These are phyloP conservation scores for Cyclotella baltica DNA, from an alignment of 108 stramenopile genomes.

Conservation along the genomic window DNA sequence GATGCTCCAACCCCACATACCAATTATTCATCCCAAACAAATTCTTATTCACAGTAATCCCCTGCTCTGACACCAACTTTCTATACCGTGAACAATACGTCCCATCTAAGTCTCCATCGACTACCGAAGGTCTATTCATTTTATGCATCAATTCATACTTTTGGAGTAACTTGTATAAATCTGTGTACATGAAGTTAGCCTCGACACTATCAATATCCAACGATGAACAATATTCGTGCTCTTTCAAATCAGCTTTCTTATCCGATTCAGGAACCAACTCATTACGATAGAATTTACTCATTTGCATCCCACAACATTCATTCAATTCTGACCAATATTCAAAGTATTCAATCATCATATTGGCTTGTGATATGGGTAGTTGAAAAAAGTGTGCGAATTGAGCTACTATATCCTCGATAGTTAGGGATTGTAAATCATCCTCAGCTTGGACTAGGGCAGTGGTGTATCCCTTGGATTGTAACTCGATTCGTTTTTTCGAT, in stretches of 20 bases:
- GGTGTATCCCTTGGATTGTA: background rate
- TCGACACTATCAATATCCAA: background rate
- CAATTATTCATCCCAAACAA: too few relatives aligned
- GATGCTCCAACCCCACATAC: too few relatives aligned
- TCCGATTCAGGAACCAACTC: slow-evolving; percentile 3
- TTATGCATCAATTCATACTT: background rate
- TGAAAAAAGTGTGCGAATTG: background rate
- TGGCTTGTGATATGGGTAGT: background rate
- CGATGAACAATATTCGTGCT: background rate
- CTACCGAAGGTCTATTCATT: slow-evolving; percentile 15
- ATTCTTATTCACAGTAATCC: too few relatives aligned
- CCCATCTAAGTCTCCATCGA: slow-evolving; percentile 13
- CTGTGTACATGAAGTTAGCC: background rate
- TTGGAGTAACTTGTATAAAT: slow-evolving; percentile 11
- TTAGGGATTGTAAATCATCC: too few relatives aligned
- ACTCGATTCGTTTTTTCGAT: background rate
- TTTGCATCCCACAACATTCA: slow-evolving; percentile 18
- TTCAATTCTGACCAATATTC: slow-evolving; percentile 4
- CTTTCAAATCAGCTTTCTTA: background rate
- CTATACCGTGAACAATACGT: slow-evolving; percentile 13
- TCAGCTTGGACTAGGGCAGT: background rate
- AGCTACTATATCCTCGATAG: too few relatives aligned
- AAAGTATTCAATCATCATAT: slow-evolving; percentile 4
- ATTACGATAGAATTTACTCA: slow-evolving; percentile 16
- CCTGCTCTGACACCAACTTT: too few relatives aligned